Conservation (phyloP, 331 rosid genomes). For the Ulmus americana region DNA sequence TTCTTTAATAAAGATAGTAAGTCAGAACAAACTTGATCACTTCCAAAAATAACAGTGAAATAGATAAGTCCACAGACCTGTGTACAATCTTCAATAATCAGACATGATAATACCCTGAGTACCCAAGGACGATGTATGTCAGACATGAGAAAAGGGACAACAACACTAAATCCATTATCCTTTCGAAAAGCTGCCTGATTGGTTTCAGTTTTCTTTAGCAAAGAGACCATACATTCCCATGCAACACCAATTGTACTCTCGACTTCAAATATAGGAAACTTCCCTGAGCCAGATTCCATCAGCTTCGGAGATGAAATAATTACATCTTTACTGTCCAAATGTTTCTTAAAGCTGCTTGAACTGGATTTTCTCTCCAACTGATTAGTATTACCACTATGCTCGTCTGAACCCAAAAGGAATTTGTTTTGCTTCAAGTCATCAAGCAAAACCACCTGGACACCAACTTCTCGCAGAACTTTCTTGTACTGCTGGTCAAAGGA, state of each 20-base stretch:
- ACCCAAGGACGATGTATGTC: constrained; percentile 81
- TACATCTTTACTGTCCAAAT: constrained; percentile 63
- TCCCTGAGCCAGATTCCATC: constrained; percentile 73
- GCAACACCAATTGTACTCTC: constrained; percentile 74
- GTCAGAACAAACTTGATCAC: too few relatives aligned
- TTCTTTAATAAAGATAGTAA: neutral
- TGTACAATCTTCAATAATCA: constrained; percentile 74
- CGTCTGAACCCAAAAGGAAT: constrained; percentile 61
- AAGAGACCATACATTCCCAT: constrained; percentile 93
- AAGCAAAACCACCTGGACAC: constrained; percentile 86
- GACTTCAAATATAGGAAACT: constrained; percentile 77
- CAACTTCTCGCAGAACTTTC: constrained; percentile 98
- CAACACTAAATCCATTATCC: constrained; percentile 65
- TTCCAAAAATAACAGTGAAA: neutral
- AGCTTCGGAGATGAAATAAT: constrained; percentile 83
- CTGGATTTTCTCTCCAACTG: constrained; percentile 59
- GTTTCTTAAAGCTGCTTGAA: constrained; percentile 71
- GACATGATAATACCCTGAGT: constrained; percentile 79
- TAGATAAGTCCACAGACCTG: constrained; percentile 54
- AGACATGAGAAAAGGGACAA: constrained; percentile 85
- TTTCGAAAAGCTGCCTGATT: constrained; percentile 83
- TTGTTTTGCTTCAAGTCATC: constrained; percentile 89
- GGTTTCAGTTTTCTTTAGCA: constrained; percentile 83
- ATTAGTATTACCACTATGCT: constrained; percentile 36
- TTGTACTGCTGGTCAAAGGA: constrained; percentile 97